These are phyloP conservation scores for Aspergillus thermomutatus DNA, from an alignment of 2,329 filamentous ascomycete genomes.

Conservation along the genomic window DNA sequence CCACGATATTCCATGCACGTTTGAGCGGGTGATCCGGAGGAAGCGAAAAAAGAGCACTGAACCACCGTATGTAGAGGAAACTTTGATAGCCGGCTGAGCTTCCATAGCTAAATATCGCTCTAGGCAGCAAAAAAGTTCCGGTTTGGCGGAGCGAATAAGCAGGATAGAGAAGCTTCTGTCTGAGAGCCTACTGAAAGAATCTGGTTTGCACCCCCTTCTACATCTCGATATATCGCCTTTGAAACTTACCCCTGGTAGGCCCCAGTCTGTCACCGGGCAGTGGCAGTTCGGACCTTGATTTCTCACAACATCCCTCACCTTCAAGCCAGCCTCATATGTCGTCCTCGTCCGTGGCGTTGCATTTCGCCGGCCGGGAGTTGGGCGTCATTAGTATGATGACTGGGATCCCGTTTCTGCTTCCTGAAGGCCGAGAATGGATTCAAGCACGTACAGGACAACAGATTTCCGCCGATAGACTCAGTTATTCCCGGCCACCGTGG, in stretches of 20 bases:
- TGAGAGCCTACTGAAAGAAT: conserved; percentile 24
- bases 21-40: conserved; percentile 31
- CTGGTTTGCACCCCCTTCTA: conserved; percentile 15
- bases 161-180: conserved; percentile 40
- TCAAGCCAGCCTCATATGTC: conserved; percentile 16
- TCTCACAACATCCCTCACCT: conserved; percentile 1
- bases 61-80: conserved; percentile 15
- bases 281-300: conserved; percentile 1
- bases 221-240: not conserved
- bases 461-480: conserved; percentile 28
- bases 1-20: conserved; percentile 48
- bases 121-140: conserved; percentile 22
- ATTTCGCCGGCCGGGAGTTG: conserved; percentile 49
- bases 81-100: not conserved
- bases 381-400: conserved; percentile 48
- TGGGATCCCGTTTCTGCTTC: conserved; percentile 50
- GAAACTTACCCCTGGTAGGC: conserved; percentile 8
- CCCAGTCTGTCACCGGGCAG: conserved; percentile 16
- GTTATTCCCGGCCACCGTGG: conserved; percentile 30
- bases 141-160: conserved; percentile 39
- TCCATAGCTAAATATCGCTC: not conserved
- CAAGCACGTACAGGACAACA: conserved; percentile 43
- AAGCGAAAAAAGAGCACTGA: conserved; percentile 25
- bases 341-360: conserved; percentile 38
- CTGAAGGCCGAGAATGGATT: conserved; percentile 49